Base-by-base conservation (phyloP, 148 eudicot species). In the Rhododendron ovatum region DNA sequence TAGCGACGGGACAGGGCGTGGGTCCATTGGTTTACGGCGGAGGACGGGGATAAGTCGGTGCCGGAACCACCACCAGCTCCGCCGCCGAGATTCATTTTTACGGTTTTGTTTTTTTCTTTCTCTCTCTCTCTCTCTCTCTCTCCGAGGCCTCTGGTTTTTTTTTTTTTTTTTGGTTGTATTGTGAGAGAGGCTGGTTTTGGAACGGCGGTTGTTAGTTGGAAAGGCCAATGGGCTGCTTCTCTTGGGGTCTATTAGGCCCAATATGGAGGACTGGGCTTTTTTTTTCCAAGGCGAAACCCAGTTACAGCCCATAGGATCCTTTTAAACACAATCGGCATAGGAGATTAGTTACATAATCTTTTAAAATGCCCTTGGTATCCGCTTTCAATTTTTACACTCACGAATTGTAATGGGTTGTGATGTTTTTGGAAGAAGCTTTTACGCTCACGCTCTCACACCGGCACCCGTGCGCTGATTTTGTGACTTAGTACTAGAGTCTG, bases 1-100 rank as follows among this genome's bases (percentile, higher is more conserved):
- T 91, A 92, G 8, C 94, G 89, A 17, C 83, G 89, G 39, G 89
- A 91, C 13, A 79, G 5, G 41, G 86, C 39, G 89, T 88, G 83
- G 13, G 45, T 83, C 83, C 84, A 85, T 15, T 80, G 82, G 5
- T 86, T 82, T 5, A 89, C 41, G 53, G 89, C 84, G 85, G 91
- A 85, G 35, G 90, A 18, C 65, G 87, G 65, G 37, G 80, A 33
- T 17, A 50, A 15, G 45, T 59, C 88, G 30, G 61, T 86, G 85
- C 80, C 85, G 86, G 73, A 71, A 71, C 77, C 17, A 39, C 41
- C 85, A 74, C 82, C 87, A 39, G 83, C 88, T 83, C 86, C 86
- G 89, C 87, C 86, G 37, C 83, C 87, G 82, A 80, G 88, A 79
- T 86, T 77, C 92, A 90, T 90, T 26, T 85, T 28, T 65, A 1